Evolutionary conservation across 2,329 filamentous ascomycete genomes (phyloP), one percentile per base, ranked within the genome.

Genomic region (Arthrobotrys conoides): DNA sequence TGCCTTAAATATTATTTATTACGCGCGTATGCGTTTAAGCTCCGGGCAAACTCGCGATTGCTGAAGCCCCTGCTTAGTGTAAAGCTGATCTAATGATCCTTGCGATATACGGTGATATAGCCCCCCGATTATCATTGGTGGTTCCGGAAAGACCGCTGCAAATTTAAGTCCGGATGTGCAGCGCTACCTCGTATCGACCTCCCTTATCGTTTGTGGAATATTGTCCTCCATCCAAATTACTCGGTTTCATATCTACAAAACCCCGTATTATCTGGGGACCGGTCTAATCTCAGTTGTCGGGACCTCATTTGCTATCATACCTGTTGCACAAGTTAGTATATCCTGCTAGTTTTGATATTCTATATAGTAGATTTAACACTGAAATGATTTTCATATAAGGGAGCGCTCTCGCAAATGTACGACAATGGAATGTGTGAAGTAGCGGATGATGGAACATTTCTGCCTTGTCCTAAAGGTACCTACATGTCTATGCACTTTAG

Each of bases 281-380:
- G 93, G 93, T 1, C 85, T 96, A 24, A 90, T 96, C 73, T 93
- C 91, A 0, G 93, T 94, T 2, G 91, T 93, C 2, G 92, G 91
- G 16, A 90, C 9, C 90, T 89, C 20, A 88, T 92, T 59, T 89
- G 82, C 91, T 90, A 91, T 92, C 77, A 93, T 94, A 78, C 89
- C 91, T 2, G 89, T 94, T 27, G 91, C 92, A 0, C 88, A 88
- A 36, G 57, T 61, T 16, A 44, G 57, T 61, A 44, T 61, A 41
- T 14, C 16, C 9, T 10, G 6, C 24, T 33, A 16, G 12, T 2
- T 33, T 12, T 2, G 16, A 3, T 59, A n/a, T 14, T 38, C 6
- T 5, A 24, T 14, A 9, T 33, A 12, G 24, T 18, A 12, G 3
- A 9, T 33, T 10, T 8, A 27, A 55, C 30, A 9, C 53, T 59